Conservation (phyloP, 2,329 filamentous ascomycete genomes). For the Simplicillium sp. region DNA sequence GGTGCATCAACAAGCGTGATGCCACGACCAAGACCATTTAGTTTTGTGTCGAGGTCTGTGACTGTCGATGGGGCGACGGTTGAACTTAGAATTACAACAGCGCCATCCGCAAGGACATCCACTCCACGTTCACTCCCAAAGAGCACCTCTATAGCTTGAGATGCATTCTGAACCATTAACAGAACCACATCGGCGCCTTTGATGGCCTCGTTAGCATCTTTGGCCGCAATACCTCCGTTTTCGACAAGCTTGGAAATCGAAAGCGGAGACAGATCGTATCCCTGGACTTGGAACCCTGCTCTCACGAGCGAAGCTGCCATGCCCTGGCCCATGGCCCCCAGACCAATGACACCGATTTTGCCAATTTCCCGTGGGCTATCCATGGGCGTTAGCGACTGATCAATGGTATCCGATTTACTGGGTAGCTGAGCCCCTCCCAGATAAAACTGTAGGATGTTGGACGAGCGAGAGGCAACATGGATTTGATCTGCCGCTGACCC, state of each 20-base stretch:
- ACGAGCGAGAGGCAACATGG: conserved; percentile 15
- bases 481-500: conserved; percentile 22
- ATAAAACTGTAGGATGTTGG: conserved; percentile 17
- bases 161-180: conserved; percentile 25
- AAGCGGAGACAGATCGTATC: conserved; percentile 20
- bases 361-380: conserved; percentile 13
- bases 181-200: conserved; percentile 19
- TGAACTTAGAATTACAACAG: conserved; percentile 23
- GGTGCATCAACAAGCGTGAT: conserved; percentile 23
- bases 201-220: conserved; percentile 17
- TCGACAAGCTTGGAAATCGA: conserved; percentile 19
- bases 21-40: conserved; percentile 14
- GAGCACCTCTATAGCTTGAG: conserved; percentile 20
- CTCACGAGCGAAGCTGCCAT: conserved; percentile 24
- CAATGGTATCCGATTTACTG: conserved; percentile 2
- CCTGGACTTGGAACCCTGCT: conserved; percentile 20
- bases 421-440: conserved; percentile 5
- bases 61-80: conserved; percentile 24
- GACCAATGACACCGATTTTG: conserved; percentile 24
- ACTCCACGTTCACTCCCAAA: conserved; percentile 20
- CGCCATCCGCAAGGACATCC: conserved; percentile 13
- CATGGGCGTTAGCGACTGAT: conserved; percentile 10
- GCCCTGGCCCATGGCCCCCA: conserved; percentile 28
- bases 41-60: conserved; percentile 9
- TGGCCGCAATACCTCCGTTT: conserved; percentile 11